Base-by-base conservation (phyloP, 1,284 basidiomycete genomes). In the Abortiporus biennis region DNA sequence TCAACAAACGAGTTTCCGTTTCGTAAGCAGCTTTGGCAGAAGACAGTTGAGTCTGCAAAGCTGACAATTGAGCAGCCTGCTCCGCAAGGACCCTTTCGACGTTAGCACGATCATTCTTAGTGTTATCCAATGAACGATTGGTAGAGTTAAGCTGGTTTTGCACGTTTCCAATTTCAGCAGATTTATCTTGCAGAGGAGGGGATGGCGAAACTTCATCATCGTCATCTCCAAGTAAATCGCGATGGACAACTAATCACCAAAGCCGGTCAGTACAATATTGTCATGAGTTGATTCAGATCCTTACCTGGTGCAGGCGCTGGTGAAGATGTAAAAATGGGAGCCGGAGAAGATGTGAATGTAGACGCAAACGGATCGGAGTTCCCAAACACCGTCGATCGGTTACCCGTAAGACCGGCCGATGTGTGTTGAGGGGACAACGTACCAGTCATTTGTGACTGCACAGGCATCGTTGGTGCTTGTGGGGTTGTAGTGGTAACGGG, bases 121-220 rank as follows among this genome's bases (percentile, higher is more conserved):
- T 65, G 1, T 68, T 70, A 35, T 84, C 74, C 16, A 88, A 55
- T 13, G 86, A 85, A 24, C 70, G 76, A 37, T 74, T 82, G 2
- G 90, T 94, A n/a, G 87, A 91, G 49, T 74, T 71, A 27, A 94
- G 66, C 54, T 93, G 86, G 54, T 91, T 93, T 61, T 82, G 84
- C 23, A 80, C 64, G 56, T 95, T 94, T 6, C 90, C 92, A 35
- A 94, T 82, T 54, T 93, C 87, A 2, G 81, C 84, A 33, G 83
- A 84, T 47, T 75, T 71, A 51, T 87, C 79, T 8, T 84, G 77
- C 2, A 85, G 56, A 23, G 76, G 68, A 35, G 74, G 66, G 13
- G 79, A 68, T 0, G 67, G 48, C 2, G 71, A 61, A 1, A 62
- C 67, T 3, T 60, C 52, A 6, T 85, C 78, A 37, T 91, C 88